Percentiles rank a stretch among this genome's conserved stretches.
These are phyloP conservation scores for Fraxinus excelsior DNA, from an alignment of 257 asterid species.

Conservation along the genomic window DNA sequence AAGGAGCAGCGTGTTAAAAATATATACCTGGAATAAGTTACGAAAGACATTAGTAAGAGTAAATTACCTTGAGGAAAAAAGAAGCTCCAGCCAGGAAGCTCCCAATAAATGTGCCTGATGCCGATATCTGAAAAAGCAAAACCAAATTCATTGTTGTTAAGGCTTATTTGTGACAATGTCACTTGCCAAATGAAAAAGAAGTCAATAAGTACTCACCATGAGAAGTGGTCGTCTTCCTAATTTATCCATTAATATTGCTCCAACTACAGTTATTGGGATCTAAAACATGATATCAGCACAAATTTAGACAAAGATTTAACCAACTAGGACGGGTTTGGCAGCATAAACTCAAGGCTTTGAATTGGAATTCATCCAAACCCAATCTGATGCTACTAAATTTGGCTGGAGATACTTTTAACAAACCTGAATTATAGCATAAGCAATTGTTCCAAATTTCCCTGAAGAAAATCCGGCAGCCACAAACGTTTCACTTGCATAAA, in stretches of 20 bases:
- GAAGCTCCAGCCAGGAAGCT: conserved; percentile 69
- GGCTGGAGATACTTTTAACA: conserved; percentile 1
- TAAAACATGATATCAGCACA: conserved; percentile 23
- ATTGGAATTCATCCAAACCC: background rate
- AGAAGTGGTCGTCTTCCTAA: conserved; percentile 84
- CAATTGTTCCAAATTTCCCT: conserved; percentile 63
- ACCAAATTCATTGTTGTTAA: background rate
- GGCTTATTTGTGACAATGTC: background rate
- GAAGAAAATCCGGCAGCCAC: conserved; percentile 72
- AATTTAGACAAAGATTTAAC: background rate
- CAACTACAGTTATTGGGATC: conserved; percentile 70
- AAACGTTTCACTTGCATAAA: conserved; percentile 77
- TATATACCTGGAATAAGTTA: too few species aligned
- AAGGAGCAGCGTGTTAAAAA: background rate
- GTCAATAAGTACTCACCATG: conserved; percentile 36
- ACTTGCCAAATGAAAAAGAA: background rate
- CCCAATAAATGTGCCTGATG: conserved; percentile 72
- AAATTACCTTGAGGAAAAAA: conserved; percentile 70
- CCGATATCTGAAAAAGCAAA: conserved; percentile 55
- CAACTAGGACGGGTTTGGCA: background rate
- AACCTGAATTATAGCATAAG: conserved; percentile 78
- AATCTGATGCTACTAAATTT: background rate
- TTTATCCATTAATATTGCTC: conserved; percentile 76
- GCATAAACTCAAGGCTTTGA: background rate
- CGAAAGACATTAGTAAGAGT: background rate